Evolutionary conservation across 2,329 filamentous ascomycete species (phyloP).

Genomic region (Fusarium sublunatum): DNA sequence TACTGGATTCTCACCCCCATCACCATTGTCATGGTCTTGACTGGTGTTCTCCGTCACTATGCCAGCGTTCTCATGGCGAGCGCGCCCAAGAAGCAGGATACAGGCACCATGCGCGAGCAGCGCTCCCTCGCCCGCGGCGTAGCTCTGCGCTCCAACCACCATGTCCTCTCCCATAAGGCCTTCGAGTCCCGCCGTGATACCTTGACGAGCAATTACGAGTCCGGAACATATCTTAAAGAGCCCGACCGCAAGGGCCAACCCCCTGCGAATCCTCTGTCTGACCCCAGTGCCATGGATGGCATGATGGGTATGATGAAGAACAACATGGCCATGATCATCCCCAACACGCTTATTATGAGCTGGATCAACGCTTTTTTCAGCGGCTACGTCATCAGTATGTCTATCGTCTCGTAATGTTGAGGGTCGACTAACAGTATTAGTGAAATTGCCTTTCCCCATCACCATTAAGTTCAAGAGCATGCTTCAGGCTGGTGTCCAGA

Average conservation of each 20-base stretch:
- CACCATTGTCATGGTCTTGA: conserved; percentile 97
- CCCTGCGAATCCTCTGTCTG: conserved; percentile 91
- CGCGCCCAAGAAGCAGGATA: conserved; percentile 83
- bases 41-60: conserved; percentile 95
- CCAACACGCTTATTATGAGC: conserved; percentile 98
- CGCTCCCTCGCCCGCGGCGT: conserved; percentile 85
- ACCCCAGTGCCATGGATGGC: conserved; percentile 96
- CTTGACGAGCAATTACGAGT: conserved; percentile 83
- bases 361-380: conserved; percentile 99
- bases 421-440: conserved; percentile 54
- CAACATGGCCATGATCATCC: conserved; percentile 99
- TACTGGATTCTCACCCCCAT: conserved; percentile 99
- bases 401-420: rapidly evolving
- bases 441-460: conserved; percentile 97
- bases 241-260: conserved; percentile 87
- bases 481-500: conserved; percentile 96
- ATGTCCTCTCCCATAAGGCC: conserved; percentile 79
- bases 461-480: conserved; percentile 99
- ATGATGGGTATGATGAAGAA: conserved; percentile 99
- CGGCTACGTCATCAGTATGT: conserved; percentile 91
- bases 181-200: conserved; percentile 86
- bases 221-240: conserved; percentile 88
- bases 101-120: conserved; percentile 84
- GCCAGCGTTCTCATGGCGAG: conserved; percentile 90
- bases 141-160: conserved; percentile 83